Evolutionary conservation across 352 stramenopile species (phyloP).

Genomic region (Hyaloperonospora brassicae): DNA sequence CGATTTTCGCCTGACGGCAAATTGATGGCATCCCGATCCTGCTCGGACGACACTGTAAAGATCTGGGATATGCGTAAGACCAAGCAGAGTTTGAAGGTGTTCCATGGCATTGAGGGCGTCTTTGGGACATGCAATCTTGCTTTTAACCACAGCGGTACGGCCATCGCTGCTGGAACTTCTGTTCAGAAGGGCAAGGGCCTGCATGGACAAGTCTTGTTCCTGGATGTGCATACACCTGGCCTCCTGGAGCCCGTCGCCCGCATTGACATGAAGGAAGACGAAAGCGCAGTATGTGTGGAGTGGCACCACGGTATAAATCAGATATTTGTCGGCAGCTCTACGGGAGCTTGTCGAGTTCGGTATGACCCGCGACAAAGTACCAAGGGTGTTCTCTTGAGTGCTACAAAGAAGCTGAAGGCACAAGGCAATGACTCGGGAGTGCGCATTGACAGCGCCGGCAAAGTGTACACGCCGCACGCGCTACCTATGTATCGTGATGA

Average conservation of each 20-base stretch:
- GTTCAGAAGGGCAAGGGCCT: conserved; percentile 58
- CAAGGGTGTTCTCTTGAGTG: conserved; percentile 73
- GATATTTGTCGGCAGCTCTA: conserved; percentile 68
- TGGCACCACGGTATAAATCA: conserved; percentile 83
- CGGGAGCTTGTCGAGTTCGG: conserved; percentile 49
- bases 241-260: conserved; percentile 42
- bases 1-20: conserved; percentile 65
- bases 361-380: conserved; percentile 66
- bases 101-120: conserved; percentile 49
- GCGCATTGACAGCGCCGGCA: conserved; percentile 59
- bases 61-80: conserved; percentile 75
- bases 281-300: conserved; percentile 77
- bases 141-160: conserved; percentile 70
- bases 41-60: conserved; percentile 71
- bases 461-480: conserved; percentile 69
- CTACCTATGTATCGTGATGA: conserved; percentile 81
- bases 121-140: conserved; percentile 74
- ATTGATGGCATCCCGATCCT: conserved; percentile 59
- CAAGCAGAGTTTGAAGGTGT: conserved; percentile 52
- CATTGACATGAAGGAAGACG: conserved; percentile 67
- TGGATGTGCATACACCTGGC: conserved; percentile 61
- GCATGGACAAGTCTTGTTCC: conserved; percentile 52
- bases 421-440: conserved; percentile 44
- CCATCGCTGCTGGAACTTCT: conserved; percentile 55
- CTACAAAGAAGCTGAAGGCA: conserved; percentile 72